Conservation (phyloP, 2,329 filamentous ascomycete species). For the Penicillium sp. region DNA sequence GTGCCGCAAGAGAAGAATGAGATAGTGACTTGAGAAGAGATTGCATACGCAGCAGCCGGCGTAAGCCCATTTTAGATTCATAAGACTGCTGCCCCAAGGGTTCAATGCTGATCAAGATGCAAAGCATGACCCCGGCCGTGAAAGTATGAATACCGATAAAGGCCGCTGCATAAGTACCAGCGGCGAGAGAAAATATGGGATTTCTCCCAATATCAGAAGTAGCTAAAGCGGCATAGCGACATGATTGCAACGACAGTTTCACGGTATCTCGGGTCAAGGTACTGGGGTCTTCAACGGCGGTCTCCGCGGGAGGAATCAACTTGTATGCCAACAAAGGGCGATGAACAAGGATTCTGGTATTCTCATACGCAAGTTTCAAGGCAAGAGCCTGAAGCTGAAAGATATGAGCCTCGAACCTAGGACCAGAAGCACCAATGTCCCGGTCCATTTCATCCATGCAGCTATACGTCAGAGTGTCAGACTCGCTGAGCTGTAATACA, state of each 20-base stretch:
- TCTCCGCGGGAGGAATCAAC: not conserved
- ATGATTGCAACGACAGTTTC: slow-evolving; percentile 11
- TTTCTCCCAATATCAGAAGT: slow-evolving; percentile 15
- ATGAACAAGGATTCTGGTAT: slow-evolving; percentile 35
- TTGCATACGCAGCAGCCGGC: slow-evolving; percentile 22
- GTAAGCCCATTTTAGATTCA: slow-evolving; percentile 22
- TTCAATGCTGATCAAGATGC: slow-evolving; percentile 26
- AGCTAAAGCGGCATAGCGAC: slow-evolving; percentile 23
- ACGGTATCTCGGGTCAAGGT: not conserved
- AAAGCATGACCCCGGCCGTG: slow-evolving; percentile 25
- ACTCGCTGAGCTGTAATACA: slow-evolving; percentile 2
- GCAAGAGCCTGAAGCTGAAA: slow-evolving; percentile 37
- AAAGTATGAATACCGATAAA: slow-evolving; percentile 31
- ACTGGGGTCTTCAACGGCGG: not conserved
- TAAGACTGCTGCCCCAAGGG: slow-evolving; percentile 18
- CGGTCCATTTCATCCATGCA: slow-evolving; percentile 23
- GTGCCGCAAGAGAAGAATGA: slow-evolving; percentile 18
- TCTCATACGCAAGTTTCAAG: slow-evolving; percentile 37
- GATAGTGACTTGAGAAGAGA: slow-evolving; percentile 14
- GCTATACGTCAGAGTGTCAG: slow-evolving; percentile 3
- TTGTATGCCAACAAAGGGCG: slow-evolving; percentile 28
- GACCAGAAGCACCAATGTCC: slow-evolving; percentile 26
- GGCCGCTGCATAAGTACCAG: slow-evolving; percentile 26
- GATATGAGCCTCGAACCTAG: slow-evolving; percentile 27
- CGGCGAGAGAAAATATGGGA: slow-evolving; percentile 17